Base-by-base conservation (phyloP, 2,329 filamentous ascomycete species). In the Ceratocystis ficicola region DNA sequence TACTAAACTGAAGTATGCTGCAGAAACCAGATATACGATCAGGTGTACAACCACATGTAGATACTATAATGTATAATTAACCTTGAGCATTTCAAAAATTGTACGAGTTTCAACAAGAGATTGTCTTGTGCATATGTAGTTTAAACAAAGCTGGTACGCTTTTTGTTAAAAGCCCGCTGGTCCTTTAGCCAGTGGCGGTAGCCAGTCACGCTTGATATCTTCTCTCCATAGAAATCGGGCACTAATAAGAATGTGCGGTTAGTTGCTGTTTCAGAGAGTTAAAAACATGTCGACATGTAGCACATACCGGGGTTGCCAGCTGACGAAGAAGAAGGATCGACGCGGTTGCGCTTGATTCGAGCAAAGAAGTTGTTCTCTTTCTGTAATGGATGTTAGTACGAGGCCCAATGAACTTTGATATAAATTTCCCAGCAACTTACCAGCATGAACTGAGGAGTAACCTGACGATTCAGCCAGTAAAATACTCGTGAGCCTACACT, bases 101-200 rank as follows among this genome's bases (percentile, higher is more conserved):
- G 10, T 12, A 52, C 5, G 17, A 15, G 15, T 10, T 25, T 52
- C 25, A 52, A 28, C 22, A 52, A 15, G 3, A 28, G 5, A 28
- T 25, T 52, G 1, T 22, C 20, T 17, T 52, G 48, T 15, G 25
- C 25, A 30, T 60, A 62, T 12, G 36, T 1, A 25, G 20, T 28
- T 62, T 75, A 86, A 69, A 86, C 76, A 75, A 86, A 85, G 72
- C 78, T 83, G 70, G 79, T 84, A 74, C 85, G 86, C 84, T 95
- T 95, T 80, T 91, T 91, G 79, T 95, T 96, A 78, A 96, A 99
- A 8, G 92, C 93, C 69, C 93, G 83, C 80, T 97, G 94, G 73
- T 99, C 94, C 81, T 96, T 97, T 72, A 99, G 78, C 94, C 94
- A 99, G 75, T 90, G 87, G 72, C 94, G 81, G 76, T 97, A 99